Base-by-base conservation (phyloP, 2,329 filamentous ascomycete species). In the Aaosphaeria arxii region DNA sequence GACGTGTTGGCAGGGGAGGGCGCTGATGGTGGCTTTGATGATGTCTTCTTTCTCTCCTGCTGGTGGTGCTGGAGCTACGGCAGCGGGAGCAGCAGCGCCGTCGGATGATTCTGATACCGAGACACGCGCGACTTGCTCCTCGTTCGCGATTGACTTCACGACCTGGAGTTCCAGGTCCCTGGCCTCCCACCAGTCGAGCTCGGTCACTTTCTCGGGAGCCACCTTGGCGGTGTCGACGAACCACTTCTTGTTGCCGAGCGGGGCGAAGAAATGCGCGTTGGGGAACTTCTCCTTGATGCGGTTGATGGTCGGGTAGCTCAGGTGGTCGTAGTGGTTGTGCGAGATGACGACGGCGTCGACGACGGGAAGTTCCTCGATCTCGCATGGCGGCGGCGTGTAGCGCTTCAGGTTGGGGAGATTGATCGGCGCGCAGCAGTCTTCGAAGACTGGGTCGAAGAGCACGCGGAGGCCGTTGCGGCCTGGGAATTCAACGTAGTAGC, bases 121-220 rank as follows among this genome's bases (percentile, higher is more conserved):
- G 50, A 52, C 4, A 48, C 52, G 17, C 42, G 11, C 24, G 30
- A 38, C 42, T 30, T n/a, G 28, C 32, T 24, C 41, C 24, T 39
- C 33, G 51, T 53, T 53, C 40, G 52, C 47, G 13, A 52, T 55
- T 24, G 46, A 48, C 33, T 54, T 55, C 38, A 48, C 59, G 5
- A 71, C 65, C 11, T 80, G 76, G 29, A 96, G 71, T 0, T 75
- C 83, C n/a, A 96, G 70, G 42, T 92, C 85, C 5, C 84, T 80
- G 54, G 89, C 86, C 58, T 95, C 86, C 92, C 92, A 96, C 92
- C 92, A 96, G 71, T 97, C 92, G 61, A 96, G 70, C 73, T 96
- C 91, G 0, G 89, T 95, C 40, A 92, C 86, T 50, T 90, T 88
- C 1, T 80, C 7, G 5, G 96, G 82, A 9, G 33, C 7, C 7